A percentile compares a stretch with the other conserved stretches of the same genome.
Conservation (phyloP, 192 early-diverging fungal species). For the Coemansia erecta region DNA sequence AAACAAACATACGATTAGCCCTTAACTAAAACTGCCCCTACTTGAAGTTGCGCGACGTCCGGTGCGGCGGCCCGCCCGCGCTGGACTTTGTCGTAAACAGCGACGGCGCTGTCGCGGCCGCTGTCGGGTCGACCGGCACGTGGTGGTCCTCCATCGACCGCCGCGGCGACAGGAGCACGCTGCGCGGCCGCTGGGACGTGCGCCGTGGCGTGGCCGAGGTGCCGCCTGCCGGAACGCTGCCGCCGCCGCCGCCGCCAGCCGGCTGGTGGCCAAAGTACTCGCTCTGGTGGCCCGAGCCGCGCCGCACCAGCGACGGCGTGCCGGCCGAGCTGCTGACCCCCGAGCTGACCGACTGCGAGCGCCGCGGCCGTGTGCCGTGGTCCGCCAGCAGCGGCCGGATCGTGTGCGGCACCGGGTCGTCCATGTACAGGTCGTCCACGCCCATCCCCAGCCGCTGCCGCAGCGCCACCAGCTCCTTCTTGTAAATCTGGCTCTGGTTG, state of each 20-base stretch:
- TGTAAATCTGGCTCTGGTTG: conserved; percentile 56
- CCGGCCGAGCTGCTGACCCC: conserved; percentile 41
- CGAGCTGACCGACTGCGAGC: conserved; percentile 53
- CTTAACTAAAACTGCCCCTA: conserved; percentile 4
- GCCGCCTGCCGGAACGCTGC: neutral
- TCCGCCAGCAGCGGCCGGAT: conserved; percentile 25
- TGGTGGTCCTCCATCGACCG: conserved; percentile 54
- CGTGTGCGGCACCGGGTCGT: conserved; percentile 49
- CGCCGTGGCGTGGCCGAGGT: conserved; percentile 23
- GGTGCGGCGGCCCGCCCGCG: conserved; percentile 21
- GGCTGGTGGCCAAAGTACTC: conserved; percentile 41
- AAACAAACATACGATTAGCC: too few species aligned
- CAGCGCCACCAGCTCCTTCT: conserved; percentile 54
- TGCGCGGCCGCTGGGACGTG: conserved; percentile 41
- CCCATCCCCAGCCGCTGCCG: conserved; percentile 54
- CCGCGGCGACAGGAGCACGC: conserved; percentile 51
- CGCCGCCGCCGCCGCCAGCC: conserved; percentile 2
- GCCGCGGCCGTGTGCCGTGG: conserved; percentile 32
- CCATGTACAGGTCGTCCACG: conserved; percentile 50
- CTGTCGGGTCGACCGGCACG: neutral
- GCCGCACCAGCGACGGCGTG: conserved; percentile 34
- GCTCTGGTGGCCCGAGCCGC: conserved; percentile 34
- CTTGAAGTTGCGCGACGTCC: conserved; percentile 28
- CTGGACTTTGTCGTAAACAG: conserved; percentile 30
- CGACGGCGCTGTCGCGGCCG: conserved; percentile 17